Evolutionary conservation across 1,284 basidiomycete genomes (phyloP), one percentile per base, ranked within the genome.

Genomic region (Thecaphora thlaspeos): DNA sequence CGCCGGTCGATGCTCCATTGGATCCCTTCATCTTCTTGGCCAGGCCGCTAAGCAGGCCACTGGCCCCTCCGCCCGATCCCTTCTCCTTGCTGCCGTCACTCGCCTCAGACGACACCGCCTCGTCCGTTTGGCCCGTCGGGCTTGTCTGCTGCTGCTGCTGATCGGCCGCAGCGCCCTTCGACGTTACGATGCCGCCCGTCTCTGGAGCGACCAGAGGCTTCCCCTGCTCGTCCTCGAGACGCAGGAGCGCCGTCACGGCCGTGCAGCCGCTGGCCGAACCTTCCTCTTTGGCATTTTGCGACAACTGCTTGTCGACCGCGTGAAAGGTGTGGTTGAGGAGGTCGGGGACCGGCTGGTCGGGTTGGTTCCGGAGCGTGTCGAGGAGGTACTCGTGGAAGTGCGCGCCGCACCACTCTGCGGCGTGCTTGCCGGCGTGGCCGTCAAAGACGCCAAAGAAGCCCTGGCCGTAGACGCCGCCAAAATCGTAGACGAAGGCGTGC

Each of bases 361-460:
- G 81, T 40, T 83, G 80, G 32, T 38, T 24, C 36, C 80, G 55
- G n/a, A 81, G 61, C 3, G 79, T 79, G 43, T 81, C 78, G 37
- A 80, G 76, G 17, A 82, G 77, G 19, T 28, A 90, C 81, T 92
- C 85, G 77, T 97, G 92, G 80, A 98, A 97, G 79, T 98, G 87
- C 69, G 86, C 83, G 22, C 94, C 93, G 79, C 95, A 98, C 93
- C 93, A 98, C 78, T 99, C 95, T 19, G 95, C 95, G 19, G 94
- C 91, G 74, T 96, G 90, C 77, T 96, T 97, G 19, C 95, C 95
- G 0, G 95, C 95, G 76, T 99, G 95, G 3, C 95, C 95, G 71
- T 99, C 95, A 73, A 98, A 99, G 41, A 99, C 87, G 12, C 92
- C 92, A 77, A 95, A 97, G 82, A 95, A 97, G 9, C 91, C 93